Base-by-base conservation (phyloP, 2,329 filamentous ascomycete species). In the Microdochium bolleyi region DNA sequence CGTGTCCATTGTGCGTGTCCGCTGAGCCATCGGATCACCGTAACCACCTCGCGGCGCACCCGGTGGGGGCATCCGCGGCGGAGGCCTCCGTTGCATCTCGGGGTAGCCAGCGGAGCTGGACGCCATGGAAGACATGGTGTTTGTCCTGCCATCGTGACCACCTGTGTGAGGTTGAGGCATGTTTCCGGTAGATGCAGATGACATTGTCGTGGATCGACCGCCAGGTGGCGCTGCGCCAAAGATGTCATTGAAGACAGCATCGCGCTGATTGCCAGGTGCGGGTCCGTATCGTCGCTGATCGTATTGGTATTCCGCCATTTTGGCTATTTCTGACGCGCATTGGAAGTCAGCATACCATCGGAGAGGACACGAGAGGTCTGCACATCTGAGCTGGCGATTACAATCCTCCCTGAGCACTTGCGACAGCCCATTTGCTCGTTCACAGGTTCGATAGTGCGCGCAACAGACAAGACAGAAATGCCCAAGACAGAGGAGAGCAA, bases 161-260 rank as follows among this genome's bases (percentile, higher is more conserved):
- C 72, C 73, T 67, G 75, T 74, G 62, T 73, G 69, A 49, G 75
- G 71, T 50, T 67, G 72, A 53, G 81, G 82, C 54, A 72, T 64
- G 44, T 56, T 53, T 10, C 50, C 54, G 37, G 76, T 72, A 30
- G 86, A 79, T 58, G 90, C 85, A 53, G 88, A 91, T 58, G 86
- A 94, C 91, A 97, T 96, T 24, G 92, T 96, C 66, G 96, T 92
- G 54, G 92, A 95, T 68, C 94, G 87, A 54, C 92, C 92, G 48
- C 89, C 83, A 49, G 90, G 90, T 58, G 89, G 91, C 58, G 89
- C 81, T 58, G 84, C 85, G 61, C 92, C 94, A 68, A 97, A 99
- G 67, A 97, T 97, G 73, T 92, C 92, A 60, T 88, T 90, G 71
- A 95, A 99, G 59, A 92, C 94, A 61, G 90, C 89, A 82, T 99